A percentile compares a stretch with the other conserved stretches of the same genome.
phyloP scores from a whole-genome alignment of 192 early-diverging fungal species.

The Thoreauomyces humboldtii region DNA sequence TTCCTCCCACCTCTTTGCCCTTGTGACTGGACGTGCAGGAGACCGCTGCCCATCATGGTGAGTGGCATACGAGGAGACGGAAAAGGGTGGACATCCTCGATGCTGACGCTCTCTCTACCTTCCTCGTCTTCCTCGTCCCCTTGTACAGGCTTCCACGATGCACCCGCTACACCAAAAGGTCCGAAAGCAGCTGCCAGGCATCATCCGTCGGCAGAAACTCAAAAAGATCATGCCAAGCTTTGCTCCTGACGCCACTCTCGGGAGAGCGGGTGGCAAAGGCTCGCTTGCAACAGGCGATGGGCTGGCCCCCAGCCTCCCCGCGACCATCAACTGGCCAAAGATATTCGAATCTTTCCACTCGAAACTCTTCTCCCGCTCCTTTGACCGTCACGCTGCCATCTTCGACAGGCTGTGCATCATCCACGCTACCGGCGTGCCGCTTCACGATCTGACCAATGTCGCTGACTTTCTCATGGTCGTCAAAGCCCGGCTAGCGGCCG shows the following conservation, averaged over 20 bases:
- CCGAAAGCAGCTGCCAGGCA: slow-evolving; percentile 9
- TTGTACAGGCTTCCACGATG: slow-evolving; percentile 9
- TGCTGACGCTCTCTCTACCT: no score
- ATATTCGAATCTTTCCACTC: slow-evolving; percentile 1
- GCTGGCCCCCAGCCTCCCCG: no score
- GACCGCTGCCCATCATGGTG: no score
- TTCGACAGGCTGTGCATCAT: slow-evolving; percentile 11
- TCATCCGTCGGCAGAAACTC: slow-evolving; percentile 12
- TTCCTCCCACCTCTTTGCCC: no score
- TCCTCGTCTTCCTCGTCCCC: no score
- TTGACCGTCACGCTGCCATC: slow-evolving; percentile 18
- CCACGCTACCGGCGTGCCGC: slow-evolving; percentile 4
- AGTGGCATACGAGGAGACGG: no score
- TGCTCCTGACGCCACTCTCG: background rate
- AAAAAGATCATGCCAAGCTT: slow-evolving; percentile 21
- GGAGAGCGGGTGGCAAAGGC: no score
- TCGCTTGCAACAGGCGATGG: no score
- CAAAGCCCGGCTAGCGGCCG: background rate
- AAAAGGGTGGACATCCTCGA: no score
- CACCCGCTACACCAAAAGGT: background rate
- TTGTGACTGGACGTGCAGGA: no score
- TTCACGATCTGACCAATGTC: background rate
- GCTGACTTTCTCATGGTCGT: slow-evolving; percentile 13
- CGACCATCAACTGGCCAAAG: slow-evolving; percentile 5
- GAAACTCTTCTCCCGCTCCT: background rate